These are phyloP conservation scores for Pseudomonodictys pantanalensis DNA, from an alignment of 495 filamentous ascomycete genomes.

Conservation along the genomic window DNA sequence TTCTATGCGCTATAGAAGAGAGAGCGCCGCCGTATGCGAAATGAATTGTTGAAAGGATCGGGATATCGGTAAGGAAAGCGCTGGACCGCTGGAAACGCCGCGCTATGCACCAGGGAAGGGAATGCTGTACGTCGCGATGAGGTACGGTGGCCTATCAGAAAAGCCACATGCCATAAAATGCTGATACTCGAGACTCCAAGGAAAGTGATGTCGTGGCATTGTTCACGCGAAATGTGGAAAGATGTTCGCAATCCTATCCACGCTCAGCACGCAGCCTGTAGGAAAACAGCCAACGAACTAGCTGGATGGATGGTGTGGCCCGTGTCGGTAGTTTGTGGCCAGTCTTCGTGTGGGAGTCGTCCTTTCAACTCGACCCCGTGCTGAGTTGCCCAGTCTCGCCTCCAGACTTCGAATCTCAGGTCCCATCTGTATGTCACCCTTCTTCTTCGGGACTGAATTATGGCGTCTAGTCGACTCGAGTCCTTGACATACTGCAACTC, in stretches of 20 bases:
- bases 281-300: slow-evolving; percentile 16
- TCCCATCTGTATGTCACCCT: slow-evolving; percentile 19
- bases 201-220: no score
- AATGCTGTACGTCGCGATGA: no score
- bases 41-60: not conserved
- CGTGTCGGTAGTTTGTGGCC: slow-evolving; percentile 8
- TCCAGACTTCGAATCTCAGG: slow-evolving; percentile 26
- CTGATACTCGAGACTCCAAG: no score
- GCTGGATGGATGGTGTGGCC: slow-evolving; percentile 3
- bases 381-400: slow-evolving; percentile 22
- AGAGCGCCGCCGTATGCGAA: not conserved
- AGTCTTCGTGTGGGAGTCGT: slow-evolving; percentile 18
- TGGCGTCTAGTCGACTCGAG: slow-evolving; percentile 11
- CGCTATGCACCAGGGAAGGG: slow-evolving; percentile 8
- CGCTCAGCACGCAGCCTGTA: not conserved
- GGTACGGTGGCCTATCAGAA: no score
- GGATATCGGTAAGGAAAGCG: not conserved
- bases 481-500: slow-evolving; percentile 17
- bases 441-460: slow-evolving; percentile 13
- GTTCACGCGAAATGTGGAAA: no score
- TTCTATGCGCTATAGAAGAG: no score
- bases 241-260: no score
- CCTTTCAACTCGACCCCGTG: slow-evolving; percentile 9
- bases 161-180: no score
- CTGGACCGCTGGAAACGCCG: not conserved